phyloP scores from a whole-genome alignment of 1,284 basidiomycete genomes.

The Trichosporon sp. region DNA sequence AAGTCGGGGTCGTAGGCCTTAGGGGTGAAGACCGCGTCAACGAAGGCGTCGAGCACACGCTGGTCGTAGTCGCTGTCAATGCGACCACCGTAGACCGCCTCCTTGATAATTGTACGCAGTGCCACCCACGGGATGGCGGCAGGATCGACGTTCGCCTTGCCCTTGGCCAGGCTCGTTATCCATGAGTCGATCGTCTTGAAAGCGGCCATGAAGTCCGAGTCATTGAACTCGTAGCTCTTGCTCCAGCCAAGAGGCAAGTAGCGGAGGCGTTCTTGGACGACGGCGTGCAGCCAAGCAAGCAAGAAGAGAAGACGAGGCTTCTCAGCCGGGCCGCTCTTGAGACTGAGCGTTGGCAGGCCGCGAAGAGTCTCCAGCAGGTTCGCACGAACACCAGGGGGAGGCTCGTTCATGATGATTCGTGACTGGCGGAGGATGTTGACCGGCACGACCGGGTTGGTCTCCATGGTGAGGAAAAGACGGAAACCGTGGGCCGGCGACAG shows the following conservation, averaged over 20 bases:
- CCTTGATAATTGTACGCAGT: slow-evolving; percentile 79
- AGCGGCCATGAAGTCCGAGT: slow-evolving; percentile 91
- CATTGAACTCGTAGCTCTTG: slow-evolving; percentile 94
- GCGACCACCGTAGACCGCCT: slow-evolving; percentile 89
- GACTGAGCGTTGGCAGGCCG: slow-evolving; percentile 60
- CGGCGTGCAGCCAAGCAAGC: slow-evolving; percentile 96
- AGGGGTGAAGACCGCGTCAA: slow-evolving; percentile 79
- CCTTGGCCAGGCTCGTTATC: slow-evolving; percentile 72
- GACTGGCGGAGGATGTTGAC: slow-evolving; percentile 94
- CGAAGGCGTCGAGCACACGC: slow-evolving; percentile 80
- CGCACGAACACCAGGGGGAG: slow-evolving; percentile 89
- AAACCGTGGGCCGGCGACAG: slow-evolving; percentile 80
- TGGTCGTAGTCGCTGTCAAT: slow-evolving; percentile 93
- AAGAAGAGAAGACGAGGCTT: slow-evolving; percentile 86
- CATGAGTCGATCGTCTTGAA: slow-evolving; percentile 85
- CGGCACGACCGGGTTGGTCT: slow-evolving; percentile 75
- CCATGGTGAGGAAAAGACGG: slow-evolving; percentile 95
- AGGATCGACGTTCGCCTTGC: slow-evolving; percentile 83
- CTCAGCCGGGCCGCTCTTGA: slow-evolving; percentile 74
- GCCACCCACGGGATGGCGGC: slow-evolving; percentile 88
- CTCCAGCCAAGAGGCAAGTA: slow-evolving; percentile 94
- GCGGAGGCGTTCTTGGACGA: slow-evolving; percentile 89
- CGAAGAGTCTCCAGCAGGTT: slow-evolving; percentile 87
- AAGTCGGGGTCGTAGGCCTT: slow-evolving; percentile 87
- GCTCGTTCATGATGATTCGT: slow-evolving; percentile 93